These are phyloP conservation scores for Lentinula sp. DNA, from an alignment of 768 basidiomycete genomes.

Conservation along the genomic window DNA sequence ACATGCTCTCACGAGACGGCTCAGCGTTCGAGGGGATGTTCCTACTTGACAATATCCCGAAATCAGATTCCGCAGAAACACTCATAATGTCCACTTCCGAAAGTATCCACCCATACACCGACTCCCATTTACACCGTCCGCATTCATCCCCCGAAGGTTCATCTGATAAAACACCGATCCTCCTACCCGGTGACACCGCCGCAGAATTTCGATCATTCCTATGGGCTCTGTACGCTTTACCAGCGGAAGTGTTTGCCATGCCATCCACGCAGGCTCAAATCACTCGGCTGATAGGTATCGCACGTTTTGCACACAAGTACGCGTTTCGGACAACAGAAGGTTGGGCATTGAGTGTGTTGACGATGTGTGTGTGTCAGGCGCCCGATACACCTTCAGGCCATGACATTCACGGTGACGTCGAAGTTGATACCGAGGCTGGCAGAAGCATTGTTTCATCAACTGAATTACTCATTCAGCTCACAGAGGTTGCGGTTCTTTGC, in stretches of 20 bases:
- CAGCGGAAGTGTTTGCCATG: slow-evolving; percentile 36
- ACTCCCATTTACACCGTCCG: slow-evolving; percentile 6
- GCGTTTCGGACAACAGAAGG: slow-evolving; percentile 43
- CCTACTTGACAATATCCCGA: slow-evolving; percentile 25
- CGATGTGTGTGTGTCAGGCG: slow-evolving; percentile 29
- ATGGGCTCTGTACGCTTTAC: slow-evolving; percentile 47
- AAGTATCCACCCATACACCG: neutral
- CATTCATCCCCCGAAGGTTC: slow-evolving; percentile 35
- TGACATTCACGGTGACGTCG: neutral
- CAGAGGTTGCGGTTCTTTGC: slow-evolving; percentile 47
- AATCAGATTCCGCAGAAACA: slow-evolving; percentile 18
- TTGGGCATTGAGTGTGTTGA: slow-evolving; percentile 41
- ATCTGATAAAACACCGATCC: slow-evolving; percentile 44
- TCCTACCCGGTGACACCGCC: slow-evolving; percentile 40
- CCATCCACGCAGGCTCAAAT: slow-evolving; percentile 28
- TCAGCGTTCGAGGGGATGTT: slow-evolving; percentile 44
- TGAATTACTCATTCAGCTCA: slow-evolving; percentile 35
- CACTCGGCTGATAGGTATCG: slow-evolving; percentile 37
- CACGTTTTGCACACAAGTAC: slow-evolving; percentile 52
- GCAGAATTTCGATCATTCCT: slow-evolving; percentile 46
- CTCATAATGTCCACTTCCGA: slow-evolving; percentile 7
- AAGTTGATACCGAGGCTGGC: neutral
- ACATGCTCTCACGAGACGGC: slow-evolving; percentile 30
- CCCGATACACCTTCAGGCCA: slow-evolving; percentile 11
- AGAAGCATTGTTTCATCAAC: slow-evolving; percentile 1